Base-by-base conservation (phyloP, 31 red algal genomes). In the Asparagopsis taxiformis region DNA sequence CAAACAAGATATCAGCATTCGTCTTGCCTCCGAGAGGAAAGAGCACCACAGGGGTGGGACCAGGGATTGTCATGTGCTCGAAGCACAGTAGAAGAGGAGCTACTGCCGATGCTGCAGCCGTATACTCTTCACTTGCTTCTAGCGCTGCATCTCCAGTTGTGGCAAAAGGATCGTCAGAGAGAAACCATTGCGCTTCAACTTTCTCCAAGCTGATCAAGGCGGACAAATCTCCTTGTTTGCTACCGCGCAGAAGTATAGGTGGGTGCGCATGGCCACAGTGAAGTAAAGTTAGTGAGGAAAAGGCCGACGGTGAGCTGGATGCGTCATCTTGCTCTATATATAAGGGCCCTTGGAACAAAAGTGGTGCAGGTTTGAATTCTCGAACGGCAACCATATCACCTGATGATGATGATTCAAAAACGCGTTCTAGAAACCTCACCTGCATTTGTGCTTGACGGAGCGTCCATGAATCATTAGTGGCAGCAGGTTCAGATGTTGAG, bases 141-240 rank as follows among this genome's bases (percentile, higher is more conserved):
- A 72, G 22, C 43, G 63, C 3, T 13, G 43, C 79, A 25, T 84
- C 57, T 48, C 39, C 37, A 0, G 39, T 23, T 3, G 50, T 31
- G n/a, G 6, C 23, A 17, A 13, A 23, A 9, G 68, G 57, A 2
- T 72, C 41, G 46, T 19, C 50, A 24, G 44, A 62, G 20, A 84
- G 31, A 23, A 84, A 84, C 79, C 79, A 84, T 43, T 84, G 67
- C 31, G 68, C 79, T 1, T 84, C 79, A n/a, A 84, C 44, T 15
- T 31, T 31, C 55, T 84, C 79, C 57, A 84, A 50, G 3, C 53
- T 58, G 31, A 84, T 32, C 24, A 84, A 41, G 7, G 73, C 79
- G 21, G 53, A 84, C 8, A 84, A 66, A 13, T 56, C 32, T 16
- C 79, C 79, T 11, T 39, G 8, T 56, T 55, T 29, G 5, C 67